Conservation (phyloP, 2,329 filamentous ascomycete species). For the Diplodia corticola region DNA sequence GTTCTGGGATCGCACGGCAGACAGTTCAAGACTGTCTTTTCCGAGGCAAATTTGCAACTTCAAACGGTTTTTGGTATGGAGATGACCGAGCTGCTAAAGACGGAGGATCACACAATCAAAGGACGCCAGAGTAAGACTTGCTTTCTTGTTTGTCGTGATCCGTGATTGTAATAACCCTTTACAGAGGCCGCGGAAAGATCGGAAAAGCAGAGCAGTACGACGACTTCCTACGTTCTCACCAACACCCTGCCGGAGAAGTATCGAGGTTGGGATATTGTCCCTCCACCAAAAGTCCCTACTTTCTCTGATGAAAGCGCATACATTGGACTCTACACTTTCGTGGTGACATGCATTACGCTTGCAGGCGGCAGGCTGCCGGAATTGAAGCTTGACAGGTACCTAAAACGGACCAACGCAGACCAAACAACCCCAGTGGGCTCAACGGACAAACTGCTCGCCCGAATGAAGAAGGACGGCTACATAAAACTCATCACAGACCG, state of each 20-base stretch:
- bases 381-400: slow-evolving; percentile 72
- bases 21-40: slow-evolving; percentile 76
- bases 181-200: slow-evolving; percentile 56
- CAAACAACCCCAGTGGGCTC: slow-evolving; percentile 70
- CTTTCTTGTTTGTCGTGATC: neutral
- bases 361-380: slow-evolving; percentile 72
- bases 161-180: neutral
- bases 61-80: slow-evolving; percentile 84
- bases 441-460: slow-evolving; percentile 72
- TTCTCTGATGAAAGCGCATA: slow-evolving; percentile 74
- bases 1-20: slow-evolving; percentile 70
- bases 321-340: slow-evolving; percentile 74
- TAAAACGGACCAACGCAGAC: slow-evolving; percentile 73
- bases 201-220: slow-evolving; percentile 46
- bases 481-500: slow-evolving; percentile 71
- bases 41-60: slow-evolving; percentile 71
- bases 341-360: slow-evolving; percentile 75
- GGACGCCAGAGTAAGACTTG: slow-evolving; percentile 68
- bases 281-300: slow-evolving; percentile 67
- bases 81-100: slow-evolving; percentile 76
- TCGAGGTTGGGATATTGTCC: slow-evolving; percentile 63
- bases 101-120: slow-evolving; percentile 77
- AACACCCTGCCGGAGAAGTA: slow-evolving; percentile 70
- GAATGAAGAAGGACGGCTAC: slow-evolving; percentile 81
- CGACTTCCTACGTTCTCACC: slow-evolving; percentile 72